phyloP scores from a whole-genome alignment of 1,139 yeast genomes.

The Saccharomycopsis hybrid region DNA sequence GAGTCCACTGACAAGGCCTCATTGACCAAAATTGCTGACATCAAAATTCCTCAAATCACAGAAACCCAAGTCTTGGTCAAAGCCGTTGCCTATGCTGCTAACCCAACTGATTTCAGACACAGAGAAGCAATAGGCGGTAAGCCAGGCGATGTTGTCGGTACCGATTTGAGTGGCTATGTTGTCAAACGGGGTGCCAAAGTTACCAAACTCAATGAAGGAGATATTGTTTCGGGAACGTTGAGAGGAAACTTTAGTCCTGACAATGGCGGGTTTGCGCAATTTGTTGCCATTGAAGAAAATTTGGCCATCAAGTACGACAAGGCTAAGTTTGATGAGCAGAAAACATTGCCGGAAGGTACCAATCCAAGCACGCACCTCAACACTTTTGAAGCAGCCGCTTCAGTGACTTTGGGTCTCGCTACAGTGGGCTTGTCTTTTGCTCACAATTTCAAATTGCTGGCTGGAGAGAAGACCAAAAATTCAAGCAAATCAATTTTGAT shows the following conservation, averaged over 20 bases:
- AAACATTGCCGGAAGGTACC: constrained; percentile 24
- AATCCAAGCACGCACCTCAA: constrained; percentile 35
- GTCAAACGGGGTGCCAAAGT: constrained; percentile 52
- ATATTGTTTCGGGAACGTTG: constrained; percentile 42
- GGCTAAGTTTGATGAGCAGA: constrained; percentile 10
- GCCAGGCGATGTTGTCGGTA: constrained; percentile 46
- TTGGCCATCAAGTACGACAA: constrained; percentile 32
- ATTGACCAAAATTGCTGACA: background rate
- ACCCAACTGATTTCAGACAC: constrained; percentile 79
- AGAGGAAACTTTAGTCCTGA: constrained; percentile 42
- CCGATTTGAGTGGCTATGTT: constrained; percentile 58
- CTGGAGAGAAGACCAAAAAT: constrained; percentile 26
- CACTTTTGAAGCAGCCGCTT: constrained; percentile 58
- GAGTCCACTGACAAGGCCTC: background rate
- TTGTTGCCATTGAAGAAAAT: constrained; percentile 37
- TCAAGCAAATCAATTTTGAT: constrained; percentile 36
- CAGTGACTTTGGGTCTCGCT: constrained; percentile 44
- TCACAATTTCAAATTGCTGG: constrained; percentile 8
- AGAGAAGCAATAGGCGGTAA: constrained; percentile 31
- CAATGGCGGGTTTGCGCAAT: constrained; percentile 58
- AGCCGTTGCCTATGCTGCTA: constrained; percentile 54
- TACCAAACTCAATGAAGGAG: constrained; percentile 39
- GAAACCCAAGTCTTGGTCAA: constrained; percentile 46
- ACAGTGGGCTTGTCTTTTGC: constrained; percentile 35
- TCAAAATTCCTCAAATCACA: constrained; percentile 31